Base-by-base conservation (phyloP, 345 rosid genomes). In the Acer yangbiense region DNA sequence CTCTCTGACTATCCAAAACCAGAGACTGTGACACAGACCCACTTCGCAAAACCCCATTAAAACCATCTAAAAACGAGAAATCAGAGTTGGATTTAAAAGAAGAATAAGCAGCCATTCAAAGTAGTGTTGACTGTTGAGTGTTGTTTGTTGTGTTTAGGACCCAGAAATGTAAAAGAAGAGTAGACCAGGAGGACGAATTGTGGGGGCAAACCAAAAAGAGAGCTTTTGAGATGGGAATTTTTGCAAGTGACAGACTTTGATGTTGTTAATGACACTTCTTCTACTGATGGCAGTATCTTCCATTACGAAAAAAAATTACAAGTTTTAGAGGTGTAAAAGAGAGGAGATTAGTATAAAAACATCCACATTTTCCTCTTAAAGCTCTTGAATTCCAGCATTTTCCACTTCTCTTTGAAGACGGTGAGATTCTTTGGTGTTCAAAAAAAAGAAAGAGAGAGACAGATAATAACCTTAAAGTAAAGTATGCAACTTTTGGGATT, bases 161-260 rank as follows among this genome's bases (percentile, higher is more conserved):
- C 85, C 79, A 69, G 65, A 79, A 67, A 79, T 68, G 69, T 41
- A 73, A 67, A 41, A 78, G 73, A 63, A 82, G 73, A 65, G 64
- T 4, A 82, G 79, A 81, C 92, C 90, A 0, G 97, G 94, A 0
- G 97, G 97, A 50, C 90, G 92, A 63, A 86, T 89, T 43, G 93
- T 88, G 61, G 90, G 93, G 27, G 93, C 93, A 62, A 90, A 92
- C 94, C 94, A 89, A 76, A 89, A 89, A 41, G 97, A 92, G 66
- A 89, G 89, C 81, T 82, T 86, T 73, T 85, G 90, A 39, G 86
- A 88, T 65, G 85, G 87, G 82, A 87, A 90, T 74, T 83, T 89
- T 75, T 76, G 96, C 20, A 82, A 82, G 68, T 82, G 84, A 54
- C 79, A 75, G 72, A 84, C 69, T 72, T 76, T 78, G 82, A 69